Evolutionary conservation across 495 filamentous ascomycete species (phyloP), one percentile per base, ranked within the genome.

Genomic region (Penicillium soppii): DNA sequence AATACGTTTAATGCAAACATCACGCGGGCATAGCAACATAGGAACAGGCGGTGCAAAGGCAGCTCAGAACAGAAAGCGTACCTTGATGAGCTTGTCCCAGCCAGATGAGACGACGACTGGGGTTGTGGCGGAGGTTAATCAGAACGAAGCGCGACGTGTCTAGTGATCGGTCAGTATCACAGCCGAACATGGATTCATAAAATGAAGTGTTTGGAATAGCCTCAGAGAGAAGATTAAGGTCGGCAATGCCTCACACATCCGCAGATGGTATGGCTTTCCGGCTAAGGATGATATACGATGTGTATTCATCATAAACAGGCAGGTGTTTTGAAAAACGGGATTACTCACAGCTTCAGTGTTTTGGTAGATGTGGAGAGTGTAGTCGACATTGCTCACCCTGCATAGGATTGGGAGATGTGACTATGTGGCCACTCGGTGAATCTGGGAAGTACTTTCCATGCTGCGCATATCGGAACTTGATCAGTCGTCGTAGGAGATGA

Each of bases 1-100:
- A 99, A 97, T 99, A 99, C 91, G 91, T 92, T 74, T 84, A 86
- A 83, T 32, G 82, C 82, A 82, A 89, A 78, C 94, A 98, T 98
- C 94, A 88, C 96, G 65, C 80, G 78, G 76, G 66, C 43, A 45
- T 7, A 50, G 38, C 43, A 50, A 32, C 29, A 32, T n/a, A n/a
- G n/a, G n/a, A n/a, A n/a, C n/a, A n/a, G n/a, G n/a, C n/a, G n/a
- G n/a, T n/a, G n/a, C n/a, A n/a, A n/a, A n/a, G n/a, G n/a, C n/a
- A n/a, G n/a, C n/a, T n/a, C n/a, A n/a, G n/a, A n/a, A n/a, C n/a
- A n/a, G n/a, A n/a, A n/a, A n/a, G n/a, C n/a, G n/a, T n/a, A n/a
- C 17, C 19, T 19, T 7, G 25, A n/a, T n/a, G n/a, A n/a, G n/a
- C n/a, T n/a, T n/a, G n/a, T n/a, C n/a, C n/a, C n/a, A n/a, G n/a